Conservation (phyloP, 768 basidiomycete genomes). For the Tephrocybe rancida region DNA sequence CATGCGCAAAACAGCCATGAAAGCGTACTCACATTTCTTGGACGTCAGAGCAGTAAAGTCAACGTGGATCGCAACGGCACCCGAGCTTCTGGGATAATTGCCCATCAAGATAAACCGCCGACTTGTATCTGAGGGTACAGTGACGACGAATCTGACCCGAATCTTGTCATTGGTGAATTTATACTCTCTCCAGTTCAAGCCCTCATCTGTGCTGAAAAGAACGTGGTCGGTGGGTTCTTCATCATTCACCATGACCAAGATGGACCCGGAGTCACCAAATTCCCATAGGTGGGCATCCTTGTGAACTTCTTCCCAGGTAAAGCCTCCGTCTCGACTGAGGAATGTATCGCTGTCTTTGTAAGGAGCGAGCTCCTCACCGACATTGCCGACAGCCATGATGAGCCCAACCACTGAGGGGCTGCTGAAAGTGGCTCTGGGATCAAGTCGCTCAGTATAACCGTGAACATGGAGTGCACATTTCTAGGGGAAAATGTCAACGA, state of each 20-base stretch:
- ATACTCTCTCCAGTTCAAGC: conserved; percentile 86
- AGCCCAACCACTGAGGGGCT: conserved; percentile 91
- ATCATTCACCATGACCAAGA: conserved; percentile 93
- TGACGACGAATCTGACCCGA: conserved; percentile 76
- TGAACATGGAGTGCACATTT: conserved; percentile 89
- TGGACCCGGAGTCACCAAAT: conserved; percentile 95
- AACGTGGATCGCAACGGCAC: conserved; percentile 76
- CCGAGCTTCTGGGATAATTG: conserved; percentile 44
- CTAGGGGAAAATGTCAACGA: conserved; percentile 37
- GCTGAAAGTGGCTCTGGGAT: conserved; percentile 91
- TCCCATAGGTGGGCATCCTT: conserved; percentile 99
- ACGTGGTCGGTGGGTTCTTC: conserved; percentile 91
- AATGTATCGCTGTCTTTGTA: conserved; percentile 94
- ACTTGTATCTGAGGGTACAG: conserved; percentile 89
- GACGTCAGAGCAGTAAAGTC: conserved; percentile 84
- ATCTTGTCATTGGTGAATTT: conserved; percentile 75
- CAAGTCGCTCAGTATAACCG: conserved; percentile 92
- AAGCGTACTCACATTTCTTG: conserved; percentile 64
- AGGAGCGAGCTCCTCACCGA: conserved; percentile 77
- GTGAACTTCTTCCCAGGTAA: conserved; percentile 98
- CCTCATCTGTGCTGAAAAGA: conserved; percentile 89
- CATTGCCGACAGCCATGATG: conserved; percentile 95
- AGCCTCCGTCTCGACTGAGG: conserved; percentile 94
- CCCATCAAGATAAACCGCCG: conserved; percentile 90
- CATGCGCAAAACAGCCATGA: not conserved